A percentile compares a stretch with the other conserved stretches of the same genome.
Conservation (phyloP, 2,329 filamentous ascomycete genomes). For the Monilinia polystroma region DNA sequence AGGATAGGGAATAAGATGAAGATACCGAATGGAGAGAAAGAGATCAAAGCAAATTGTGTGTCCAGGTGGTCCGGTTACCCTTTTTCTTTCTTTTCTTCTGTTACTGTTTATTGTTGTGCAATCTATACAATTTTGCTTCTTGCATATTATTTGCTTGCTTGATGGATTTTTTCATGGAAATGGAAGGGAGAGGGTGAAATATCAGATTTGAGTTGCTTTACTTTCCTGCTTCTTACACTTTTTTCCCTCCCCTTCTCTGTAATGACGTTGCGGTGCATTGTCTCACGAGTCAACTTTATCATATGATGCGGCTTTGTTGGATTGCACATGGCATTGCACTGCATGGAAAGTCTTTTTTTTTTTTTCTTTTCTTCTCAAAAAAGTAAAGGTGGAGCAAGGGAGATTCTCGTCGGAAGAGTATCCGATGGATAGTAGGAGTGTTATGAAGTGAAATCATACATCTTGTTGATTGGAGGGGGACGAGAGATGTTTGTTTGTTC, state of each 20-base stretch:
- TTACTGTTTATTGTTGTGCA: slow-evolving; percentile 10
- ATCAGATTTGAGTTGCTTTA: slow-evolving; percentile 4
- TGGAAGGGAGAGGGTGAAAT: neutral
- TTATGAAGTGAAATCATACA: neutral
- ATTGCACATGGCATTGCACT: slow-evolving; percentile 7
- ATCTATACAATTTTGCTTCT: slow-evolving; percentile 13
- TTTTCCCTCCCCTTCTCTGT: neutral
- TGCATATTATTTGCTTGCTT: slow-evolving; percentile 18
- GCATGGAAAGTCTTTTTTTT: neutral
- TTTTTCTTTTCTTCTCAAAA: too few relatives aligned
- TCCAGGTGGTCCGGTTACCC: slow-evolving; percentile 6
- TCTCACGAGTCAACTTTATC: slow-evolving; percentile 16
- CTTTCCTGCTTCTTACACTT: neutral
- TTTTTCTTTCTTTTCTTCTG: neutral
- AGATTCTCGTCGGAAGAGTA: neutral
- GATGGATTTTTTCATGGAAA: slow-evolving; percentile 1
- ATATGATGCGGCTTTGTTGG: slow-evolving; percentile 16
- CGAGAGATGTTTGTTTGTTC: neutral
- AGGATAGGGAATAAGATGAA: slow-evolving; percentile 19
- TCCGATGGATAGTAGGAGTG: neutral
- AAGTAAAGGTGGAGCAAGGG: neutral
- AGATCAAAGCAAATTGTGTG: slow-evolving; percentile 16
- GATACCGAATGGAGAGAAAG: slow-evolving; percentile 16
- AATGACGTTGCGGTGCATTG: slow-evolving; percentile 2
- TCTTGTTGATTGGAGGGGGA: neutral